Percentiles rank a stretch among this genome's conserved stretches.
These are phyloP conservation scores for Penicillium thymicola DNA, from an alignment of 2,329 filamentous ascomycete genomes.

Conservation along the genomic window DNA sequence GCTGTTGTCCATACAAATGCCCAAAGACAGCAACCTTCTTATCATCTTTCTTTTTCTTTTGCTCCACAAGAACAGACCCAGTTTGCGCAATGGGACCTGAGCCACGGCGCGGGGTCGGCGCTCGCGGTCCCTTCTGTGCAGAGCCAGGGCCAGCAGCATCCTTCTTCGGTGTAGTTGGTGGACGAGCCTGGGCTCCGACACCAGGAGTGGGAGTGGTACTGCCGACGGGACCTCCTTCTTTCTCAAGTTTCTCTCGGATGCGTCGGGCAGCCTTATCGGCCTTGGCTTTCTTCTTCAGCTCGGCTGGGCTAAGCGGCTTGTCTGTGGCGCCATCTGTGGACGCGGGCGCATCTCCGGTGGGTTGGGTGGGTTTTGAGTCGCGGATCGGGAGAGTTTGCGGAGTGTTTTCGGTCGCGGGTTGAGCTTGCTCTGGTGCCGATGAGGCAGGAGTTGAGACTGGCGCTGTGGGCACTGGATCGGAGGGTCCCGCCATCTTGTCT, in stretches of 20 bases:
- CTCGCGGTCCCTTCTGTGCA: constrained; percentile 33
- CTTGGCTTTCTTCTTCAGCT: constrained; percentile 84
- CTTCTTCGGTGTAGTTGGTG: constrained; percentile 30
- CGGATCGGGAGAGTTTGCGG: constrained; percentile 24
- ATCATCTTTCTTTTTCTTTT: constrained; percentile 57
- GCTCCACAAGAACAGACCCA: constrained; percentile 34
- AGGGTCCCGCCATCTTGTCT: constrained; percentile 29
- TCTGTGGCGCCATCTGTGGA: constrained; percentile 22
- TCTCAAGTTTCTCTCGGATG: constrained; percentile 63
- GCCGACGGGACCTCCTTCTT: constrained; percentile 44
- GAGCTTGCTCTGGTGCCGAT: constrained; percentile 14
- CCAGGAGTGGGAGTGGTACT: constrained; percentile 36
- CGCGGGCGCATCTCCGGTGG: constrained; percentile 23
- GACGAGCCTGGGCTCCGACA: constrained; percentile 27
- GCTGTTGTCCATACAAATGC: constrained; percentile 75
- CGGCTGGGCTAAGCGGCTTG: constrained; percentile 52
- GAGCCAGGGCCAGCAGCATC: constrained; percentile 24
- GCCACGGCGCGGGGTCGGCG: constrained; percentile 33
- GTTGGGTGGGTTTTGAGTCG: constrained; percentile 23
- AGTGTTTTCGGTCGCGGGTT: constrained; percentile 17
- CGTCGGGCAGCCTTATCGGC: constrained; percentile 87
- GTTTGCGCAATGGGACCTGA: constrained; percentile 30
- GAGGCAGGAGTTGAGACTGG: constrained; percentile 15
- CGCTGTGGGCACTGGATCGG: constrained; percentile 20
- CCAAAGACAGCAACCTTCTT: constrained; percentile 75